A percentile compares a stretch with the other conserved stretches of the same genome.
phyloP scores from a whole-genome alignment of 2,329 filamentous ascomycete genomes.

The Epichloe elymi region DNA sequence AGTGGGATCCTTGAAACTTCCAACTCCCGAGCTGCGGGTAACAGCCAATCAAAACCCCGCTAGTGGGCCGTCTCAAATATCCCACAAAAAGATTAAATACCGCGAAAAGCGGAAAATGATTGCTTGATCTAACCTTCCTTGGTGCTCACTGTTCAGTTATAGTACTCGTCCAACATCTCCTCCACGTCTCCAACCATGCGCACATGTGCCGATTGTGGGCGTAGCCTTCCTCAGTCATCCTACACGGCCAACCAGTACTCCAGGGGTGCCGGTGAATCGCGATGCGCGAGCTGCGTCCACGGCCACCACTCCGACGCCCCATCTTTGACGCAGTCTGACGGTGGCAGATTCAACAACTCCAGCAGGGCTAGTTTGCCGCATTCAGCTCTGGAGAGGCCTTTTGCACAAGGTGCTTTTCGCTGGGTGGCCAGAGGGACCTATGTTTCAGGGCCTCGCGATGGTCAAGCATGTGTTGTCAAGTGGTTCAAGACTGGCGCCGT shows the following conservation, averaged over 20 bases:
- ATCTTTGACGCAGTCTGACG: not conserved
- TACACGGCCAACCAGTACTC: slow-evolving; percentile 2
- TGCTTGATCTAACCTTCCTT: too few relatives aligned
- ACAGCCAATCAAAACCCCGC: too few relatives aligned
- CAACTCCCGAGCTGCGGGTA: slow-evolving; percentile 22
- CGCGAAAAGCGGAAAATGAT: too few relatives aligned
- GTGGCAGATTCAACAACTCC: slow-evolving; percentile 8
- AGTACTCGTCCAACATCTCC: too few relatives aligned
- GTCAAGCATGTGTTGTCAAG: slow-evolving; percentile 22
- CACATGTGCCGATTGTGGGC: not conserved
- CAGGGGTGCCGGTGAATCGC: slow-evolving; percentile 4
- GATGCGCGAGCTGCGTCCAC: slow-evolving; percentile 6
- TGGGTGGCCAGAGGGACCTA: slow-evolving; percentile 16
- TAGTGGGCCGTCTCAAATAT: too few relatives aligned
- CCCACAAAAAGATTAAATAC: too few relatives aligned
- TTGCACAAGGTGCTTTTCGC: slow-evolving; percentile 8
- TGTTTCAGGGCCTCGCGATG: slow-evolving; percentile 14
- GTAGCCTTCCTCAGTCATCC: not conserved
- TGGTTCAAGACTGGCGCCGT: slow-evolving; percentile 26
- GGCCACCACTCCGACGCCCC: slow-evolving; percentile 4
- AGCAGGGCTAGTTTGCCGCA: not conserved
- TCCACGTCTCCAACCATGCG: not conserved
- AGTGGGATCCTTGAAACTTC: slow-evolving; percentile 40
- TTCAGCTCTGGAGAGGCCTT: slow-evolving; percentile 4
- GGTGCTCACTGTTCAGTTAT: too few relatives aligned